Base-by-base conservation (phyloP, 148 eudicot species). In the Chenopodium album region DNA sequence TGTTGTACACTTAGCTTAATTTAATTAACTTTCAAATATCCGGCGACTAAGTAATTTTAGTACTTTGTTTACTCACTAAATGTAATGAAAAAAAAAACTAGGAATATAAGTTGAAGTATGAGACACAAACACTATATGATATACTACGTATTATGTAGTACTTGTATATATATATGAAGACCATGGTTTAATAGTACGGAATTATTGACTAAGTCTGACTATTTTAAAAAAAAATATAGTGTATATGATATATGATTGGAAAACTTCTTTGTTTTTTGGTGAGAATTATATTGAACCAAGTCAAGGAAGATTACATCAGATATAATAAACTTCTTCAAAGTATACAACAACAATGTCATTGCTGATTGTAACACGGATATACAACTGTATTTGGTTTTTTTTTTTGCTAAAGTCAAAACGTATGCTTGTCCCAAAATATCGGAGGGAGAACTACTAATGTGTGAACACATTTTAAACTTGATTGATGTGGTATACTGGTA, bases 241-340 rank as follows among this genome's bases (percentile, higher is more conserved):
- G 44, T 41, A 41, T 41, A 41, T 41, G 54, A 71, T 19, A 7
- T 22, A 71, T 41, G 8, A 41, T 76, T 56, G 41, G 62, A 73
- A 80, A 8, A 48, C 26, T 78, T 41, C 71, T 78, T 62, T 47
- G 80, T 17, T 47, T 48, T 50, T 9, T 63, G 69, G 26, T 19
- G 17, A 64, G 52, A 46, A 1, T 22, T 28, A 28, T 28, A 28
- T 28, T 28, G 73, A 73, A n/a, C 83, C 83, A 64, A 80, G 78
- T 80, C 83, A 80, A 80, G 68, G 48, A n/a, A 54, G 82, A 71
- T 67, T 41, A 20, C 20, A 71, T 34, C 50, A 70, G 14, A 32
- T 54, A 9, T 56, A 41, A 29, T 22, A 79, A 19, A 79, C 76
- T 31, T n/a, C 32, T 71, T 79, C 76, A 79, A 54, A 5, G 44